Base-by-base conservation (phyloP, 1,284 basidiomycete species). In the Malassezia yamatoensis region DNA sequence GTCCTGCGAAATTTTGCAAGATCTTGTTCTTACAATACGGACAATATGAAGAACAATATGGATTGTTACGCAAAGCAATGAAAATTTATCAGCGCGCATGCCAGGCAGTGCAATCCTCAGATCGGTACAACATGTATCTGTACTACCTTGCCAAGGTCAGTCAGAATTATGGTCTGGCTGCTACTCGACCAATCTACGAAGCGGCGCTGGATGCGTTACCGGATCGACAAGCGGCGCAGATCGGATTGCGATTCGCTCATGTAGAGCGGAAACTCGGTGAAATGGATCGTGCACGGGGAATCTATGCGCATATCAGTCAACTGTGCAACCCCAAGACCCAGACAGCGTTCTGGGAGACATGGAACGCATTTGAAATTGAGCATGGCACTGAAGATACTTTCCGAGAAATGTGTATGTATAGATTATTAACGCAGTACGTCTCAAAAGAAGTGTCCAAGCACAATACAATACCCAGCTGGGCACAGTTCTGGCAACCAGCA, bases 361-460 rank as follows among this genome's bases (percentile, higher is more conserved):
- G 93, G 93, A 93, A 96, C 76, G 80, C 80, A 49, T 98, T 98
- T 78, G 93, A 98, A 78, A 75, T 96, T 76, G 90, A 96, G 76
- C 90, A 89, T 1, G 93, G 93, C 0, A 91, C 88, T 0, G 94
- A 98, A 76, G 93, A 98, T 72, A 96, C 93, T 0, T 98, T 98
- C 84, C 81, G 91, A 66, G 93, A 98, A 79, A 96, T 96, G 88
- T 60, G 50, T 46, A 44, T 39, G 35, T 43, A 5, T 2, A 16
- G 5, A n/a, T 29, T 42, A 29, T 53, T 43, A 9, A 24, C 15
- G 12, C 41, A 49, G 78, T 98, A 58, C 85, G 94, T 13, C 96
- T 99, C 80, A 96, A 94, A 78, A 83, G 94, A 53, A 89, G 88
- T 64, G 93, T 99, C 6, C 93, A 98, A 77, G 91, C 94, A 37